Conservation (phyloP, 2,329 filamentous ascomycete species). For the Aspergillus bombycis region DNA sequence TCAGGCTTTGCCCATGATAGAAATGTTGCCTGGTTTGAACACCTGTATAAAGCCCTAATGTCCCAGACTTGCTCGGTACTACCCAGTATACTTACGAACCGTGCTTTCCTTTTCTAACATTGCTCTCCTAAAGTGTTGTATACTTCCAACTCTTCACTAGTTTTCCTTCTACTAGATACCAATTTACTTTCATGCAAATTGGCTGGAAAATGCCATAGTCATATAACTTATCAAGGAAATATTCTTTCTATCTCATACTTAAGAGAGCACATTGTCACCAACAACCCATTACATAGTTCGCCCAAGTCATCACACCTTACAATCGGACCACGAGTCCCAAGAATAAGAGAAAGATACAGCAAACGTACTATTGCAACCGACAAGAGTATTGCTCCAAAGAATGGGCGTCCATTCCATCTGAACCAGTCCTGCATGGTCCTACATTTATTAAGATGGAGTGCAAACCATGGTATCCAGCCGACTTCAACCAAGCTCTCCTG, state of each 20-base stretch:
- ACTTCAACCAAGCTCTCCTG: conserved; percentile 27
- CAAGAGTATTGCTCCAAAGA: neutral
- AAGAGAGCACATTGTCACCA: too few species aligned
- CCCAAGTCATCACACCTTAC: neutral
- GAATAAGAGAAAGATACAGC: neutral
- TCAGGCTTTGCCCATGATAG: conserved; percentile 6
- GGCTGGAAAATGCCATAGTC: neutral
- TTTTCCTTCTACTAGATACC: neutral
- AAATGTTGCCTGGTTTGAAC: neutral
- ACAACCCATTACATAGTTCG: neutral
- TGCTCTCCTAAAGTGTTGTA: neutral
- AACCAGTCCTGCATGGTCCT: neutral
- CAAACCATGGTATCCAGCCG: conserved; percentile 27
- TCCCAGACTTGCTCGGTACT: neutral
- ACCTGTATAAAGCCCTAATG: neutral
- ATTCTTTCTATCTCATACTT: neutral
- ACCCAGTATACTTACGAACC: neutral
- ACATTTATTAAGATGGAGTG: conserved; percentile 22
- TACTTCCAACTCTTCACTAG: neutral
- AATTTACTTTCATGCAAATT: neutral
- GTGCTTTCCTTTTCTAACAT: neutral
- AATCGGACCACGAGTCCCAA: neutral
- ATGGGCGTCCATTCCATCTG: neutral
- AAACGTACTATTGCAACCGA: neutral
- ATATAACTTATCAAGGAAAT: neutral